Base-by-base conservation (phyloP, 2,329 filamentous ascomycete species). In the Alternaria sp. region DNA sequence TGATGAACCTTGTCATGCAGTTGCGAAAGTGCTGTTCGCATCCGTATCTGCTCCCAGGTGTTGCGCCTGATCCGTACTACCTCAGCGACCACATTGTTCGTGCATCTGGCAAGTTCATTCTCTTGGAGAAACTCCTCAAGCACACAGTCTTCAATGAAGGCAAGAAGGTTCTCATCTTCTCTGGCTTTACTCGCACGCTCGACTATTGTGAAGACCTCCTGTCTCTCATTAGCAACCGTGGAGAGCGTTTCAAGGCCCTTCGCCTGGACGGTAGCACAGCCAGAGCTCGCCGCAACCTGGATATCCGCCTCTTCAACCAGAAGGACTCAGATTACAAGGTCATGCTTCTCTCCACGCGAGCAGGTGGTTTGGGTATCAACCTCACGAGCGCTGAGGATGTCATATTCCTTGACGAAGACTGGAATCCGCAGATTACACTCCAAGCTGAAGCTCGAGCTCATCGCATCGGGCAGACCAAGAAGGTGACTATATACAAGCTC, bases 121-220 rank as follows among this genome's bases (percentile, higher is more conserved):
- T 86, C 0, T 72, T 86, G 0, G 79, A 83, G 45, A 86, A 84
- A 65, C 74, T 84, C 4, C 68, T 85, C 33, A 77, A 79, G 11
- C 78, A 83, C 56, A 73, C 82, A 2, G 80, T 85, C 2, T 68
- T 84, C 49, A 79, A 81, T 55, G 76, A 83, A 48, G 72, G 74
- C n/a, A 82, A 83, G 65, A 86, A 86, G 61, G 76, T 86, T 0
- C 72, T 86, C 5, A 83, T 86, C n/a, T 86, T 87, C 58, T 85
- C 83, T 0, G 79, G 82, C 2, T 86, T 85, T 57, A 84, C 82
- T 0, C 73, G 75, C 10, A 83, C 81, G 3, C 74, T 86, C 0
- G 79, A 85, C 59, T 79, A 81, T 21, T 82, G 80, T 36, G 83
- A 86, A 54, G 83, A 85, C 52, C 73, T 86, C 0, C 65, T 86